Base-by-base conservation (phyloP, 345 rosid genomes). In the Turritis glabra region DNA sequence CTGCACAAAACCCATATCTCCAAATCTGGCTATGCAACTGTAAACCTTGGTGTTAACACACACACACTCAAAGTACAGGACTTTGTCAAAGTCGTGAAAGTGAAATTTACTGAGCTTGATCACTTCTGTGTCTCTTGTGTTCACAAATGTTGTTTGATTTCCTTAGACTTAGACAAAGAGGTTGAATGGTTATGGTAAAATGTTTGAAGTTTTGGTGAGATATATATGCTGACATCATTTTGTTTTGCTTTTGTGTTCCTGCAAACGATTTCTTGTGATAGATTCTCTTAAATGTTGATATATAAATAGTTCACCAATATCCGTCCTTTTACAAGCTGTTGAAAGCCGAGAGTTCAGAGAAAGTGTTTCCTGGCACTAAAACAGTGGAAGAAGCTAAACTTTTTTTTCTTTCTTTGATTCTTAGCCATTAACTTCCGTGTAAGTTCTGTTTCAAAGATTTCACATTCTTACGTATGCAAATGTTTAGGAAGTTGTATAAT, bases 141-240 rank as follows among this genome's bases (percentile, higher is more conserved):
- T 64, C 61, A 47, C 8, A 37, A 25, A 58, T 78, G 57, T 58
- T 71, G 79, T 60, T 72, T 79, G 77, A 26, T 77, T 77, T 79
- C 59, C 46, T 66, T 51, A 91, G 98, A 54, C 71, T 93, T 67
- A 61, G 22, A 63, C 70, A 74, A 8, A 52, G 41, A 22, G 90
- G 89, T 57, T 77, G 83, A 6, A 21, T 77, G 70, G 73, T 91
- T 79, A 80, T 89, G 56, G 7, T 86, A 22, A 89, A 88, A 58
- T 80, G 51, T 84, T 88, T 76, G 78, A 87, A 73, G 92, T 87
- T 72, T 64, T 83, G 95, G 97, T 93, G 77, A 82, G 76, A 56
- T 75, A 40, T 15, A 64, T n/a, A n/a, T 30, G 13, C 54, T 59
- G 19, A 22, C 52, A 53, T 17, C 55, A 43, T 74, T 62, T 38